phyloP scores from a whole-genome alignment of 225 moss, liverwort and hornwort genomes.

The Physcomitrellopsis africana region DNA sequence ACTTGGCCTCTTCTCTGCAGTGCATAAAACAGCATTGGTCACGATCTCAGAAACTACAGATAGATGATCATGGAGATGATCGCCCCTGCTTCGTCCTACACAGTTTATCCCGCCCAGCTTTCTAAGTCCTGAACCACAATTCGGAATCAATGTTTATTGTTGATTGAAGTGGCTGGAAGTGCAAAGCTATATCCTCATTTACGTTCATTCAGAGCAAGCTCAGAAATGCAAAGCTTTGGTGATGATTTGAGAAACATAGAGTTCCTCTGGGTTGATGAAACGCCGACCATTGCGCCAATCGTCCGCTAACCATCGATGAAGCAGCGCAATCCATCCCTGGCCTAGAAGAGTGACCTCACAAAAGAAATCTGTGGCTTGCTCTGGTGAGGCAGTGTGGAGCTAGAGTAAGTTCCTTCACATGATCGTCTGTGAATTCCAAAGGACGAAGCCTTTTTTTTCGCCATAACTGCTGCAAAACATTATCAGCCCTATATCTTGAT shows the following conservation, averaged over 20 bases:
- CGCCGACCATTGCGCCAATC: not conserved
- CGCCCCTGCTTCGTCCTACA: conserved; percentile 62
- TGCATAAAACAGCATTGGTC: conserved; percentile 78
- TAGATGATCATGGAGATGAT: conserved; percentile 68
- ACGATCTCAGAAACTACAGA: conserved; percentile 79
- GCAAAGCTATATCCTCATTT: not conserved
- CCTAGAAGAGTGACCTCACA: not conserved
- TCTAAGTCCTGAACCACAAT: not conserved
- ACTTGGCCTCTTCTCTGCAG: conserved; percentile 69
- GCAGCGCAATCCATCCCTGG: not conserved
- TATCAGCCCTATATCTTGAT: not conserved
- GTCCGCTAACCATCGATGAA: not conserved
- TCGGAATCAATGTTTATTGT: not conserved
- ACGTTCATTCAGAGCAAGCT: not conserved
- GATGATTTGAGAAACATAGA: not conserved
- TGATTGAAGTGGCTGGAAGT: not conserved
- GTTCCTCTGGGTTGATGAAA: too few relatives aligned
- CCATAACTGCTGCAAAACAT: conserved; percentile 10
- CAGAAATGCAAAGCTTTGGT: not conserved
- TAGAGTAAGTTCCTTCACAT: not conserved
- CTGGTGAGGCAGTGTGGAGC: not conserved
- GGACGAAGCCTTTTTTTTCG: not conserved
- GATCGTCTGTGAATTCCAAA: conserved; percentile 10
- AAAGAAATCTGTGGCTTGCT: not conserved
- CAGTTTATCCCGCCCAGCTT: conserved; percentile 42